A percentile compares a stretch with the other conserved stretches of the same genome.
These are phyloP conservation scores for Musa troglodytarum DNA, from an alignment of 176 grass and related monocot species.

Conservation along the genomic window DNA sequence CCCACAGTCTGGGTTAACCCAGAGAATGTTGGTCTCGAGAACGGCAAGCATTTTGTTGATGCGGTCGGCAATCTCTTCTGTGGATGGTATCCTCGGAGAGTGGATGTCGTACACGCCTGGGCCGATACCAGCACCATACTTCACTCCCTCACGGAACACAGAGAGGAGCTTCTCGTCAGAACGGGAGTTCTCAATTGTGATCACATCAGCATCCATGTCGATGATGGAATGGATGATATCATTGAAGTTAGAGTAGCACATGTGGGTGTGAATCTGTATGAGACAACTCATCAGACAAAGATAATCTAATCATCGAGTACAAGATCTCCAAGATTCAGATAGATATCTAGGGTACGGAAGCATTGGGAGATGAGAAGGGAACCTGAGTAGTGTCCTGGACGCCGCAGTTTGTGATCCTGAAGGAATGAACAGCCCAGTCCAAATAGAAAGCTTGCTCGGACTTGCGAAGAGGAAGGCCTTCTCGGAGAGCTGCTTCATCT, in stretches of 20 bases:
- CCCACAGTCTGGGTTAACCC: constrained; percentile 91
- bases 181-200: constrained; percentile 87
- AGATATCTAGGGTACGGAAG: background rate
- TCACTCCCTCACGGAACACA: constrained; percentile 78
- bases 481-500: constrained; percentile 87
- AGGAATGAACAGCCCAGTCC: constrained; percentile 91
- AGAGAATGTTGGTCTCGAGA: constrained; percentile 83
- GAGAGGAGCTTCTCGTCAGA: constrained; percentile 85
- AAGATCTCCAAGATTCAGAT: background rate
- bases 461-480: constrained; percentile 93
- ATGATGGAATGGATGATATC: constrained; percentile 97
- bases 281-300: constrained; percentile 3
- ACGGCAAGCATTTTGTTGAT: constrained; percentile 93
- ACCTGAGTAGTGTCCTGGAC: constrained; percentile 93
- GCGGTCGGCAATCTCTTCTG: constrained; percentile 73
- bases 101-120: constrained; percentile 93
- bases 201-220: constrained; percentile 80
- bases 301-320: background rate
- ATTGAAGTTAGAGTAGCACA: constrained; percentile 99
- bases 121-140: constrained; percentile 66
- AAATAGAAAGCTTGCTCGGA: constrained; percentile 87
- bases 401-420: constrained; percentile 86
- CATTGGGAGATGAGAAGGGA: background rate
- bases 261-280: constrained; percentile 86
- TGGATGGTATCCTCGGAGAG: constrained; percentile 80